These are phyloP conservation scores for Dalbergia oliveri DNA, from an alignment of 306 rosid genomes.

Conservation along the genomic window DNA sequence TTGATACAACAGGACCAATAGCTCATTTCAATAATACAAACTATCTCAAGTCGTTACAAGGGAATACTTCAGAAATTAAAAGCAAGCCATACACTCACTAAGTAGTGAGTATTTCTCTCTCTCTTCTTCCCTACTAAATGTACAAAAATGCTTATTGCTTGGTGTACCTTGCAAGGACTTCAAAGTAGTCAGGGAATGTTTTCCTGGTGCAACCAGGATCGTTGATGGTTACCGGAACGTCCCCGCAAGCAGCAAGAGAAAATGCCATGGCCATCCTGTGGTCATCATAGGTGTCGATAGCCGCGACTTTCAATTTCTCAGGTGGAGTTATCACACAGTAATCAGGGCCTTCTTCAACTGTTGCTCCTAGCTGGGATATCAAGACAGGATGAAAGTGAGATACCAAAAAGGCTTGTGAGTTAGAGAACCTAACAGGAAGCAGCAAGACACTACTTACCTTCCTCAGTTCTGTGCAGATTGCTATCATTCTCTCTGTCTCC, in stretches of 20 bases:
- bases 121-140: constrained; percentile 28
- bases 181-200: constrained; percentile 97
- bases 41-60: constrained; percentile 18
- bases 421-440: constrained; percentile 26
- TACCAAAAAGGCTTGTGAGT: background rate
- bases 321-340: constrained; percentile 97
- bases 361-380: constrained; percentile 88
- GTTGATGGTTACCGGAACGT: constrained; percentile 92
- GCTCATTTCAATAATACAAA: constrained; percentile 44
- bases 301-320: constrained; percentile 75
- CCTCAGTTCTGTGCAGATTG: constrained; percentile 98
- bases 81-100: constrained; percentile 49
- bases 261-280: constrained; percentile 99
- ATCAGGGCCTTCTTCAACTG: constrained; percentile 96
- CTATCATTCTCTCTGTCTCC: constrained; percentile 99
- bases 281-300: constrained; percentile 95
- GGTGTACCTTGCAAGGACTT: constrained; percentile 82
- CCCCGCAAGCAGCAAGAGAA: constrained; percentile 97
- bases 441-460: constrained; percentile 67
- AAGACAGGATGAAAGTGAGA: background rate
- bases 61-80: constrained; percentile 30
- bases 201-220: constrained; percentile 99
- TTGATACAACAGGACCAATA: constrained; percentile 44
- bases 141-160: constrained; percentile 61
- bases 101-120: constrained; percentile 45